These are phyloP conservation scores for Mucor sp. DNA, from an alignment of 371 early-diverging fungal species.

Conservation along the genomic window DNA sequence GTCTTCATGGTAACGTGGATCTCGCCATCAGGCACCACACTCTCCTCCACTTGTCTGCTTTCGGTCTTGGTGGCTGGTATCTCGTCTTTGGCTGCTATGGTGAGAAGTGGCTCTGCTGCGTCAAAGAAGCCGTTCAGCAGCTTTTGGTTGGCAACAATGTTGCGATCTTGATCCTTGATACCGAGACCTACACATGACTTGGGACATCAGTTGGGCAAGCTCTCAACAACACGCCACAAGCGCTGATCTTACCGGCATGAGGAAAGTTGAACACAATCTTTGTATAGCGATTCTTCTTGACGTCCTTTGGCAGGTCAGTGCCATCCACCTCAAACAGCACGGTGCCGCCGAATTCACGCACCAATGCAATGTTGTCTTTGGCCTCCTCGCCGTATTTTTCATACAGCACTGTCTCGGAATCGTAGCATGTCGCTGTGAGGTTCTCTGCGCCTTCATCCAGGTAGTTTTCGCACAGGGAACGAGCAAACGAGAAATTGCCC, in stretches of 20 bases:
- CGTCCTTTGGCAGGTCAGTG: slow-evolving; percentile 64
- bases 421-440: slow-evolving; percentile 80
- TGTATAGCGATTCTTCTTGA: slow-evolving; percentile 65
- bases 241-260: slow-evolving; percentile 70
- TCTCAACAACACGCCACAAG: no score
- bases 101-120: slow-evolving; percentile 60
- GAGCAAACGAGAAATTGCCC: slow-evolving; percentile 90
- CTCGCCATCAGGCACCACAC: slow-evolving; percentile 54
- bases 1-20: slow-evolving; percentile 86
- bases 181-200: slow-evolving; percentile 68
- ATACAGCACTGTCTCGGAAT: slow-evolving; percentile 63
- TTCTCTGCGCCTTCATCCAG: slow-evolving; percentile 49
- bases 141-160: slow-evolving; percentile 82
- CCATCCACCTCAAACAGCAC: slow-evolving; percentile 84
- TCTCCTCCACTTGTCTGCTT: slow-evolving; percentile 1
- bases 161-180: slow-evolving; percentile 92
- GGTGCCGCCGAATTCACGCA: slow-evolving; percentile 61
- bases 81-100: slow-evolving; percentile 20
- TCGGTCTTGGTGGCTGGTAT: slow-evolving; percentile 22
- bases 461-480: slow-evolving; percentile 60
- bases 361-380: slow-evolving; percentile 64
- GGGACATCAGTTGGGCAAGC: neutral
- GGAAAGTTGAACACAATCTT: slow-evolving; percentile 97
- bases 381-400: slow-evolving; percentile 80
- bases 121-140: slow-evolving; percentile 73